A percentile compares a stretch with the other conserved stretches of the same genome.
These are phyloP conservation scores for Parastagonospora avenae DNA, from an alignment of 2,329 filamentous ascomycete species.

Conservation along the genomic window DNA sequence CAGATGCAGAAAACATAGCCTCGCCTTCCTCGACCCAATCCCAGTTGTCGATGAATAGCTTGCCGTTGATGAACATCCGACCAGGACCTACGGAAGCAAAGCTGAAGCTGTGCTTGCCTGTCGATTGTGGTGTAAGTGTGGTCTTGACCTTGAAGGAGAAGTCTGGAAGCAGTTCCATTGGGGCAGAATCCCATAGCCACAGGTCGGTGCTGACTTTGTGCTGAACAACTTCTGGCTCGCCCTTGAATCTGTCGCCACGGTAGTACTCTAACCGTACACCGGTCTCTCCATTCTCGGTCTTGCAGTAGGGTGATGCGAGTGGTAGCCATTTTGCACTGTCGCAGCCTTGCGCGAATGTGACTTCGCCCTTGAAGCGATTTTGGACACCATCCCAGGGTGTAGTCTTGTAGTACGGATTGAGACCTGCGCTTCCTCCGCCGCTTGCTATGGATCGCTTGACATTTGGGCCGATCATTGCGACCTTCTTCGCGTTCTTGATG, in stretches of 20 bases:
- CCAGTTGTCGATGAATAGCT: slow-evolving; percentile 68
- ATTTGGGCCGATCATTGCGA: slow-evolving; percentile 71
- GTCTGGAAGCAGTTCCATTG: slow-evolving; percentile 63
- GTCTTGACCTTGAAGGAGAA: slow-evolving; percentile 70
- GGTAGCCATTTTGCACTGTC: slow-evolving; percentile 70
- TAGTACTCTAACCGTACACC: slow-evolving; percentile 71
- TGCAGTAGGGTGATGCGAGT: slow-evolving; percentile 65
- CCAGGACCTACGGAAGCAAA: slow-evolving; percentile 72
- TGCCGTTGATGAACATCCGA: slow-evolving; percentile 63
- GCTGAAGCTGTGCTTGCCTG: slow-evolving; percentile 68
- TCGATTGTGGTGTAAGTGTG: slow-evolving; percentile 62
- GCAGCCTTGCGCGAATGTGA: slow-evolving; percentile 66
- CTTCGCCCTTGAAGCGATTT: slow-evolving; percentile 58
- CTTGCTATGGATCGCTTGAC: slow-evolving; percentile 70
- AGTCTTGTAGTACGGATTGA: slow-evolving; percentile 72
- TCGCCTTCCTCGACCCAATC: slow-evolving; percentile 72
- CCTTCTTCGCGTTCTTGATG: slow-evolving; percentile 61
- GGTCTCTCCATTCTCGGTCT: slow-evolving; percentile 59
- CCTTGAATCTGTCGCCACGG: slow-evolving; percentile 66
- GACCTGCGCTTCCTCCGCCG: slow-evolving; percentile 69
- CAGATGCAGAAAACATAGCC: slow-evolving; percentile 72
- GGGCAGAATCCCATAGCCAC: slow-evolving; percentile 73
- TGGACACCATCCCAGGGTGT: slow-evolving; percentile 68
- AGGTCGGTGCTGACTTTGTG: slow-evolving; percentile 68
- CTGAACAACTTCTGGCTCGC: slow-evolving; percentile 62